These are phyloP conservation scores for Phycomyces blakesleeanus DNA, from an alignment of 192 early-diverging fungal species.

Conservation along the genomic window DNA sequence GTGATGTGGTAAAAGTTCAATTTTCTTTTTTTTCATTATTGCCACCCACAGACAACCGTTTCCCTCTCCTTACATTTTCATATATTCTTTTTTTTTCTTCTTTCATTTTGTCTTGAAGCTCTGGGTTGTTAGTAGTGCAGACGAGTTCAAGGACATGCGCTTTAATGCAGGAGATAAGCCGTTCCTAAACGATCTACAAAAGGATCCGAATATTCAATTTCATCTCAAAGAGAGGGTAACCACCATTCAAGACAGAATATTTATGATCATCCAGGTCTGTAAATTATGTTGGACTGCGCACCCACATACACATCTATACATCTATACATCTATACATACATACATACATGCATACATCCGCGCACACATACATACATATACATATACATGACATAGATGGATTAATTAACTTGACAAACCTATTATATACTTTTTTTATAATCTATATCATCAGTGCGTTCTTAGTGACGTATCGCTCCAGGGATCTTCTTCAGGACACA, in stretches of 20 bases:
- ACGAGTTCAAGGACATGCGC: conserved; percentile 23
- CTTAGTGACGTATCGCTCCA: conserved; percentile 29
- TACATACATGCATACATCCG: too few species aligned
- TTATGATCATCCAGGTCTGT: conserved; percentile 29
- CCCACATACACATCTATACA: too few species aligned
- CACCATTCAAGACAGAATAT: conserved; percentile 21
- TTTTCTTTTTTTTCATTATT: too few species aligned
- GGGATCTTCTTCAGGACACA: conserved; percentile 16
- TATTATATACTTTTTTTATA: not conserved
- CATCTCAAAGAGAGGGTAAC: conserved; percentile 24
- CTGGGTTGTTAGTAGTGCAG: conserved; percentile 19
- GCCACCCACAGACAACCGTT: not conserved
- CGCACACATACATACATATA: too few species aligned
- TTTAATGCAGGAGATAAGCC: conserved; percentile 29
- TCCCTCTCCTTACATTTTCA: too few species aligned
- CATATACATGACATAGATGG: too few species aligned
- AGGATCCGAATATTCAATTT: conserved; percentile 32
- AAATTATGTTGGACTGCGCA: not conserved
- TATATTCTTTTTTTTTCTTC: not conserved
- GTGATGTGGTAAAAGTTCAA: conserved; percentile 18
- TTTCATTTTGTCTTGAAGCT: conserved; percentile 21
- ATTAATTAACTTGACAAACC: not conserved
- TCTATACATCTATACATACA: too few species aligned
- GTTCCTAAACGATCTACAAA: conserved; percentile 30
- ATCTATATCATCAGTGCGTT: conserved; percentile 19